Evolutionary conservation across 2,329 filamentous ascomycete species (phyloP).

Genomic region (Fusarium fracticaudum): DNA sequence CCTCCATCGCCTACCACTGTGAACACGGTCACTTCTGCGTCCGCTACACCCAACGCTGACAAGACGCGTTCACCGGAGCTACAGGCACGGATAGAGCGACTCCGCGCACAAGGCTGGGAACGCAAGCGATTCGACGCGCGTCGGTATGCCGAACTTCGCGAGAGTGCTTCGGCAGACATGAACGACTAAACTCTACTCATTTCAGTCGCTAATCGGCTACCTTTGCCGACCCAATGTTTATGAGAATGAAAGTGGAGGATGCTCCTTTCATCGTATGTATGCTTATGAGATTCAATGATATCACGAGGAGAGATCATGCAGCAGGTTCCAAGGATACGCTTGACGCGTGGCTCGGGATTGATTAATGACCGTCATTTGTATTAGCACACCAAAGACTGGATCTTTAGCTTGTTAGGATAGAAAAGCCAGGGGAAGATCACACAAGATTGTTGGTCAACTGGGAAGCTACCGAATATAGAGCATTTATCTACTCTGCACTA

Average conservation of each 20-base stretch:
- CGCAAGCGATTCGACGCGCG: constrained; percentile 63
- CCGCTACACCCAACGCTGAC: constrained; percentile 40
- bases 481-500: constrained; percentile 1
- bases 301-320: constrained; percentile 14
- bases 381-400: constrained; percentile 20
- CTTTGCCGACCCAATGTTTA: not conserved
- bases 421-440: not conserved
- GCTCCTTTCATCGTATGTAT: constrained; percentile 19
- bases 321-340: not conserved
- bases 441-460: not conserved
- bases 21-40: not conserved
- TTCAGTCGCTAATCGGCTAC: not conserved
- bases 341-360: not conserved
- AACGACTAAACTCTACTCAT: constrained; percentile 13
- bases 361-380: not conserved
- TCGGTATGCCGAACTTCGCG: constrained; percentile 63
- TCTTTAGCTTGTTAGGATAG: constrained; percentile 9
- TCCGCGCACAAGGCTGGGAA: constrained; percentile 65
- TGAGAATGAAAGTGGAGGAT: not conserved
- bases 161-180: constrained; percentile 62
- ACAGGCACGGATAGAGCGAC: constrained; percentile 62
- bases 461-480: constrained; percentile 25
- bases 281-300: constrained; percentile 30
- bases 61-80: constrained; percentile 55
- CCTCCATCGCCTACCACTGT: not conserved